Percentiles rank a stretch among this genome's conserved stretches.
These are phyloP conservation scores for Lanmaoa pseudosensibilis DNA, from an alignment of 768 basidiomycete genomes.

Conservation along the genomic window DNA sequence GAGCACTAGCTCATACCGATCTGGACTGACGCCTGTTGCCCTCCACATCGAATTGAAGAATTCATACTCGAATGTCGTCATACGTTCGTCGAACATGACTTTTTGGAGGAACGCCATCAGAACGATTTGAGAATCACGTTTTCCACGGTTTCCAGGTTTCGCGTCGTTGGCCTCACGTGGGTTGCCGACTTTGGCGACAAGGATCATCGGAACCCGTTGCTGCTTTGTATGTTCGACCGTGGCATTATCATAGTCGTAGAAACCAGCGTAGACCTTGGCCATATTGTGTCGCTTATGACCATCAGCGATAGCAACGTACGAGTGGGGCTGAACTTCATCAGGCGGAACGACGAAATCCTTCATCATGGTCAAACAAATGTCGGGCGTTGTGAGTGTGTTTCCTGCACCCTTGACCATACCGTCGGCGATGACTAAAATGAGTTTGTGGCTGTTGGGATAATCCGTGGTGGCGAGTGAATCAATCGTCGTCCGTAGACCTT, in stretches of 20 bases:
- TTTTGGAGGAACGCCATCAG: conserved; percentile 98
- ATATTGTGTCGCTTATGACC: conserved; percentile 99
- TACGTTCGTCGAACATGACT: conserved; percentile 99
- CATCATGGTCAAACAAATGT: conserved; percentile 97
- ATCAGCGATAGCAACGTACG: conserved; percentile 98
- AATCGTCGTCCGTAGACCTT: conserved; percentile 95
- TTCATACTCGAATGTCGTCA: conserved; percentile 99
- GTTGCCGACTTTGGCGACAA: conserved; percentile 96
- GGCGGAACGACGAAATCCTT: conserved; percentile 82
- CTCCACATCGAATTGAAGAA: conserved; percentile 99
- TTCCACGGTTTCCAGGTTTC: conserved; percentile 98
- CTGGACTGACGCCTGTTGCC: conserved; percentile 91
- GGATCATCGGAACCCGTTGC: conserved; percentile 92
- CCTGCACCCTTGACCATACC: conserved; percentile 98
- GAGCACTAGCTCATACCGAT: conserved; percentile 91
- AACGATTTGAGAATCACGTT: conserved; percentile 97
- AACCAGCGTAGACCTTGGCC: conserved; percentile 98
- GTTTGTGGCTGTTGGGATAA: conserved; percentile 96
- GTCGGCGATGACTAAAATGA: conserved; percentile 94
- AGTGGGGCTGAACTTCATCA: conserved; percentile 87
- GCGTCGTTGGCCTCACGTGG: conserved; percentile 82
- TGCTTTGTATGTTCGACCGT: conserved; percentile 91
- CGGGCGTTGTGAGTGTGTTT: conserved; percentile 85
- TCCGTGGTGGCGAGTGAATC: conserved; percentile 98
- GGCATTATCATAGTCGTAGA: conserved; percentile 91